A percentile compares a stretch with the other conserved stretches of the same genome.
These are phyloP conservation scores for Globisporangium sylvaticum DNA, from an alignment of 352 stramenopile genomes.

Conservation along the genomic window DNA sequence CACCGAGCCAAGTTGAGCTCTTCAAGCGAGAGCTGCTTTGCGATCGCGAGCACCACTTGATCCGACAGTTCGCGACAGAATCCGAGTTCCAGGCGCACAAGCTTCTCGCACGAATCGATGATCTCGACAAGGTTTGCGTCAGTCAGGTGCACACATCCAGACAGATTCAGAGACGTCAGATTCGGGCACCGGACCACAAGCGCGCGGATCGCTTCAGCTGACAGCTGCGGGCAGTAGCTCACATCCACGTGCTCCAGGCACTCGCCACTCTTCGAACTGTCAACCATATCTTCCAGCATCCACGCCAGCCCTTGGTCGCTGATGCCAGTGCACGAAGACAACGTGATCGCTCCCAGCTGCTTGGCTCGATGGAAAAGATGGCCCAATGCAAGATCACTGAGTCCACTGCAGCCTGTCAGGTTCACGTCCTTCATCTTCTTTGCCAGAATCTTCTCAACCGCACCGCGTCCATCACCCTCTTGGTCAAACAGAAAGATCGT, in stretches of 20 bases:
- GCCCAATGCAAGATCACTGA: constrained; percentile 73
- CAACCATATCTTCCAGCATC: constrained; percentile 67
- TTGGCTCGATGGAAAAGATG: constrained; percentile 65
- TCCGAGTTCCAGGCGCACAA: constrained; percentile 66
- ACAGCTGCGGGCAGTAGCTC: constrained; percentile 77
- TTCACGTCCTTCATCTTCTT: constrained; percentile 56
- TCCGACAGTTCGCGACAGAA: constrained; percentile 88
- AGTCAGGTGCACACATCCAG: constrained; percentile 69
- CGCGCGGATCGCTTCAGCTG: constrained; percentile 36
- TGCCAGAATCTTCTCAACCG: constrained; percentile 78
- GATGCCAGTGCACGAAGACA: constrained; percentile 58
- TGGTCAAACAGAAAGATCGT: constrained; percentile 85
- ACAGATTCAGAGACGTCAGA: constrained; percentile 79
- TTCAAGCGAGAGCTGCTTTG: constrained; percentile 79
- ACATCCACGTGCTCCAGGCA: constrained; percentile 65
- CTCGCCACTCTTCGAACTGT: constrained; percentile 38
- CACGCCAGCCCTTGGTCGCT: constrained; percentile 59
- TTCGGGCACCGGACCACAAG: constrained; percentile 54
- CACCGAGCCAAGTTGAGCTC: constrained; percentile 63
- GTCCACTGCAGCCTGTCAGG: constrained; percentile 57
- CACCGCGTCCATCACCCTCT: constrained; percentile 68
- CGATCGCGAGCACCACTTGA: constrained; percentile 54
- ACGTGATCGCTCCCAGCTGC: constrained; percentile 37
- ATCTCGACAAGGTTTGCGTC: constrained; percentile 74
- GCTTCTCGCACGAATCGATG: constrained; percentile 52